Evolutionary conservation across 306 rosid genomes (phyloP), one percentile per base, ranked within the genome.

Genomic region (Acacia crassicarpa): DNA sequence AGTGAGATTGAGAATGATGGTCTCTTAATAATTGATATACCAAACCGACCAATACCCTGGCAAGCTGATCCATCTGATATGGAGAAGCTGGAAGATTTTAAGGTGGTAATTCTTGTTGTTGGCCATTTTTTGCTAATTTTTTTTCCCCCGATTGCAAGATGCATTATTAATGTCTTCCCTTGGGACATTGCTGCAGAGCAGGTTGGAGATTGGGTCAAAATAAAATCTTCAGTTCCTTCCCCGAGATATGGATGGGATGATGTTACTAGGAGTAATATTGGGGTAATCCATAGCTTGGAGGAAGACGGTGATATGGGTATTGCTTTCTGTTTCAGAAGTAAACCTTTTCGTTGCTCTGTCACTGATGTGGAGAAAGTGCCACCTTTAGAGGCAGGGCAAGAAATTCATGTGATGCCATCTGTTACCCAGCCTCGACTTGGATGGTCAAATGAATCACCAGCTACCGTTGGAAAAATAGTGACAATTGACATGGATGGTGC

Each of bases 241-340:
- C 97, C 97, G 41, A 92, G 80, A 84, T 90, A 92, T 67, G 97
- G 97, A 62, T 92, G 97, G 97, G 97, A 92, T 80, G 97, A 92
- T 78, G 78, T 92, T 72, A 84, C 90, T 14, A 90, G 90, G 85
- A 90, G 82, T 83, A 86, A 90, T 78, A 74, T 92, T 86, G 94
- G 97, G 43, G 79, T 90, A 63, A 90, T 92, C 81, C 97, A 92
- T 83, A 90, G 91, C 86, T 87, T 92, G 83, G 92, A 92, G 84
- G 94, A 90, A 69, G 92, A 89, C 67, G 94, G 92, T 38, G 92
- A 92, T 79, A 87, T 92, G 88, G 89, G 90, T 43, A 80, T 92
- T 73, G 94, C 97, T 76, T 92, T 89, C 75, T 92, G 97, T 87
- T 92, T 92, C 86, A 89, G 92, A 73, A 92, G 87, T 89, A 92